phyloP scores from a whole-genome alignment of 352 stramenopile species.

The Pythium monospermum region DNA sequence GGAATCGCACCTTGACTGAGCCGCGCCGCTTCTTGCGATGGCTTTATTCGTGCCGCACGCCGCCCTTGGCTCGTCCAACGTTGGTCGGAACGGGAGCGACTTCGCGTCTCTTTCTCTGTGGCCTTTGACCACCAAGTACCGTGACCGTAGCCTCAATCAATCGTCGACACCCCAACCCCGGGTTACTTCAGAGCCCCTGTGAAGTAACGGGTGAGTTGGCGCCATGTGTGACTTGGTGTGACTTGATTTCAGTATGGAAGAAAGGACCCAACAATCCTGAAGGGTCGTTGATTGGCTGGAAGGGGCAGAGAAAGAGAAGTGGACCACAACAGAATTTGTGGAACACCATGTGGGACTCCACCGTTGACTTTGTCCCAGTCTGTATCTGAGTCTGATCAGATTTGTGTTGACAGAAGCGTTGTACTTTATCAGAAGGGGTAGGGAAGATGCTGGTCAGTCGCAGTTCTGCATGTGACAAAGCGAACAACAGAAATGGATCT shows the following conservation, averaged over 20 bases:
- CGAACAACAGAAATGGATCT: too few relatives aligned
- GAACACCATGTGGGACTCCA: constrained; percentile 8
- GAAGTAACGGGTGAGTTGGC: constrained; percentile 14
- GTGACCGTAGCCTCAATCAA: constrained; percentile 22
- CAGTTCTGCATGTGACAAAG: too few relatives aligned
- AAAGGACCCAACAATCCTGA: constrained; percentile 17
- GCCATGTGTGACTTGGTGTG: background rate
- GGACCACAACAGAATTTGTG: background rate
- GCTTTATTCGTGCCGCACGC: background rate
- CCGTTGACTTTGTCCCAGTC: too few relatives aligned
- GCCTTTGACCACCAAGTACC: constrained; percentile 32
- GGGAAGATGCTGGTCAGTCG: too few relatives aligned
- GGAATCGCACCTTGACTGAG: background rate
- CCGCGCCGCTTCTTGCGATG: background rate
- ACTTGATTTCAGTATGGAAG: constrained; percentile 16
- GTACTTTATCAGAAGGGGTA: background rate
- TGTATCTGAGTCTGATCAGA: background rate
- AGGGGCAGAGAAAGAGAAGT: background rate
- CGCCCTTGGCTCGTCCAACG: background rate
- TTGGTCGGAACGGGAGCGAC: background rate
- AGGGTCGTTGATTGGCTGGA: constrained; percentile 30
- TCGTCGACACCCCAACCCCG: constrained; percentile 22
- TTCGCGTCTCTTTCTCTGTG: constrained; percentile 17
- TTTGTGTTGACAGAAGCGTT: background rate
- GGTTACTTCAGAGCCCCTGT: constrained; percentile 20